phyloP scores from a whole-genome alignment of 2,329 filamentous ascomycete genomes.

The Mycosphaerella arachidis region DNA sequence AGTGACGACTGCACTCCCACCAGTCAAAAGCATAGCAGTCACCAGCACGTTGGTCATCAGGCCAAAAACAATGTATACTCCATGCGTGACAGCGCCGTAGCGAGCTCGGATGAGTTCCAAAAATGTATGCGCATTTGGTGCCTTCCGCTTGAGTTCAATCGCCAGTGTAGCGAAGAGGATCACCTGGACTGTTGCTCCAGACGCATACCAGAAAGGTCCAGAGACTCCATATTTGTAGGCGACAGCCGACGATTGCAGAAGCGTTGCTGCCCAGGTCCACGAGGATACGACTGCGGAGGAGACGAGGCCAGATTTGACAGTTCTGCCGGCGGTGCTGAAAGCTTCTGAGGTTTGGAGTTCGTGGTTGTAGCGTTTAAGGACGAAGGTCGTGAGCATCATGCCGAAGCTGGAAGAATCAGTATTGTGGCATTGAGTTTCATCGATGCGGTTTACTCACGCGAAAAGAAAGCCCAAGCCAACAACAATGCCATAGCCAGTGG shows the following conservation, averaged over 20 bases:
- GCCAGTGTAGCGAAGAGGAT: conserved; percentile 85
- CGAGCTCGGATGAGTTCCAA: conserved; percentile 78
- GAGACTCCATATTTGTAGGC: conserved; percentile 66
- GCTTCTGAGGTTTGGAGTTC: conserved; percentile 88
- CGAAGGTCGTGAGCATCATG: conserved; percentile 70
- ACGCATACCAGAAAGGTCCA: conserved; percentile 65
- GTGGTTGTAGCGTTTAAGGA: conserved; percentile 65
- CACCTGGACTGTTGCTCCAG: conserved; percentile 73
- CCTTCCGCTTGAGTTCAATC: conserved; percentile 81
- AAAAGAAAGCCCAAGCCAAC: conserved; percentile 70
- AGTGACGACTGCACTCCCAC: conserved; percentile 66
- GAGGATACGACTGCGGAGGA: conserved; percentile 86
- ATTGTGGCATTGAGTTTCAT: not conserved
- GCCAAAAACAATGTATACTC: conserved; percentile 77
- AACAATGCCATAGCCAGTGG: conserved; percentile 73
- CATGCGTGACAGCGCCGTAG: conserved; percentile 68
- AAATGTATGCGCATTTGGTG: conserved; percentile 74
- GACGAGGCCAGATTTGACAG: conserved; percentile 83
- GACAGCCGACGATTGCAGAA: conserved; percentile 60
- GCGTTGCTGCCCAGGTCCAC: conserved; percentile 77
- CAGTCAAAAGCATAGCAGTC: conserved; percentile 82
- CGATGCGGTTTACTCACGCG: conserved; percentile 42
- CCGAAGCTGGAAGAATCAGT: conserved; percentile 44
- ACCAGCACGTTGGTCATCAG: conserved; percentile 75
- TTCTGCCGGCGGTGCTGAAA: conserved; percentile 83